These are phyloP conservation scores for Triticum dicoccoides DNA, from an alignment of 176 grass and related monocot species.

Conservation along the genomic window DNA sequence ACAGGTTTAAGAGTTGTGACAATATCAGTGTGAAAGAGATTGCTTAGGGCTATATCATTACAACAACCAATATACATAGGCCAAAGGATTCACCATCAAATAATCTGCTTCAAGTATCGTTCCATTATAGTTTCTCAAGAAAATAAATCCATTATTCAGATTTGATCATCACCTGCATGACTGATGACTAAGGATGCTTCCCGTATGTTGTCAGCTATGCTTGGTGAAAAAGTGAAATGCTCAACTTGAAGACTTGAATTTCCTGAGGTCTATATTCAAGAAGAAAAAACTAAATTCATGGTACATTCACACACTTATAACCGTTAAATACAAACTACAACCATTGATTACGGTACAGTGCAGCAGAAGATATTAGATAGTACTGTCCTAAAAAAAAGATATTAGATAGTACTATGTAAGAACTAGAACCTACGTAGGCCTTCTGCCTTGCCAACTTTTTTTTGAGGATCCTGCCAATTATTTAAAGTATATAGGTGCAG, in stretches of 20 bases:
- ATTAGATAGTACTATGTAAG: background rate
- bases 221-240: conserved; percentile 89
- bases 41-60: background rate
- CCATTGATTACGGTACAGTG: background rate
- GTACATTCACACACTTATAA: background rate
- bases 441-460: background rate
- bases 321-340: background rate
- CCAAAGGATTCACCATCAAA: background rate
- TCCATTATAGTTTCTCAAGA: background rate
- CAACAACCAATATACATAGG: background rate
- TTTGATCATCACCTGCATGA: conserved; percentile 62
- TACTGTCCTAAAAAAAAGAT: background rate
- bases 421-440: background rate
- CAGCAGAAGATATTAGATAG: background rate
- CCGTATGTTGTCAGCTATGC: conserved; percentile 65
- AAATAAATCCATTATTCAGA: background rate
- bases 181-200: conserved; percentile 79
- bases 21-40: background rate
- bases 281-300: conserved; percentile 10
- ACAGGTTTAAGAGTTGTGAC: background rate
- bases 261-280: conserved; percentile 48
- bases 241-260: conserved; percentile 53
- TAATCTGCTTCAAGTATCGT: background rate
- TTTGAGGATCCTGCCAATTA: background rate
- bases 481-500: background rate